Evolutionary conservation across 78 protist species (phyloP), one percentile per base, ranked within the genome.

Genomic region (Monosiga brevicollis): DNA sequence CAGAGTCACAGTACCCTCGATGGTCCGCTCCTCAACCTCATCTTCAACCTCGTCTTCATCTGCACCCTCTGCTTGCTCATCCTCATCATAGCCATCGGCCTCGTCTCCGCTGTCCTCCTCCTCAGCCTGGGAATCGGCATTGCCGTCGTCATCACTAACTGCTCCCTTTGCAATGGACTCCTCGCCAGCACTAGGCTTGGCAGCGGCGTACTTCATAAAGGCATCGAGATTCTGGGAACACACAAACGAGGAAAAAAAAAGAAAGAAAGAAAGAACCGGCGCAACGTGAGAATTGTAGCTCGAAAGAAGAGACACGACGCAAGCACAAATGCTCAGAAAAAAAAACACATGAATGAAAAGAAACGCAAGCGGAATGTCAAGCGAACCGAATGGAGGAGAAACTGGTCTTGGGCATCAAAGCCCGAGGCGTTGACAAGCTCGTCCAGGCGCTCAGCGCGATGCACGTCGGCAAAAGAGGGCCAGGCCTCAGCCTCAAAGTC

Each of bases 401-500:
- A 0, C 40, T 35, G 70, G 42, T 0, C 80, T 0, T 41, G 37
- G 23, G 54, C 41, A 15, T 0, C 1, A 25, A 20, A 26, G 1
- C 76, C 73, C 20, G 54, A 2, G n/a, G 76, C 73, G 1, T 22
- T 29, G 10, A 73, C 41, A 1, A 73, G n/a, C 2, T 71, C n/a
- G 49, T 84, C 87, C 34, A 84, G 77, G 22, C 78, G 34, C 0
- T 22, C 76, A 24, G 24, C 78, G 2, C 78, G 54, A 1, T 15
- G 10, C 24, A 55, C 40, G 41, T 84, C 83, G 0, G n/a, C 3
- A 0, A 54, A 9, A 11, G 1, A 76, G 10, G 76, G 76, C 10
- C 6, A 49, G 39, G 1, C 0, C 15, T 23, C 41, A 29, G 43
- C 39, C 41, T 79, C 91, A 43, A 84, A 88, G 54, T 78, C 80